phyloP scores from a whole-genome alignment of 2,329 filamentous ascomycete species.

The Aspergillus neoniger region DNA sequence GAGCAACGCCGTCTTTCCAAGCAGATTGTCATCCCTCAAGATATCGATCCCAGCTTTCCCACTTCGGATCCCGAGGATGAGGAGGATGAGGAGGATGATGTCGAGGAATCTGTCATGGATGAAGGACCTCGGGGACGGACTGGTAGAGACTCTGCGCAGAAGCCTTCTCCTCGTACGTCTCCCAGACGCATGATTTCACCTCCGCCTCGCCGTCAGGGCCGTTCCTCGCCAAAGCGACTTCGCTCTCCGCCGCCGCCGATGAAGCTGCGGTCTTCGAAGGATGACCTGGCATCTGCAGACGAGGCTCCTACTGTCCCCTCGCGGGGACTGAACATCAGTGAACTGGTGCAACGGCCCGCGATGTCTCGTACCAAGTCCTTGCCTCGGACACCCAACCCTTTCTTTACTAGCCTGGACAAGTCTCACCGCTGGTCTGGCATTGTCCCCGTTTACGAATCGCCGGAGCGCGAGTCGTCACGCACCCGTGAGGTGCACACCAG shows the following conservation, averaged over 20 bases:
- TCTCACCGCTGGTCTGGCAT: slow-evolving; percentile 35
- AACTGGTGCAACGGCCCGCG: slow-evolving; percentile 63
- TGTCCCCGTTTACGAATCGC: slow-evolving; percentile 38
- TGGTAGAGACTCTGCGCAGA: slow-evolving; percentile 50
- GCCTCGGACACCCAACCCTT: slow-evolving; percentile 74
- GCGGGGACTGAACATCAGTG: slow-evolving; percentile 54
- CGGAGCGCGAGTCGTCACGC: slow-evolving; percentile 37
- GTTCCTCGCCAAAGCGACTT: slow-evolving; percentile 64
- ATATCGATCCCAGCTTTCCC: slow-evolving; percentile 96
- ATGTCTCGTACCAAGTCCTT: slow-evolving; percentile 82
- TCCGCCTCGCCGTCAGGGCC: slow-evolving; percentile 52
- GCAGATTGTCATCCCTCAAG: slow-evolving; percentile 83
- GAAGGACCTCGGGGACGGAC: slow-evolving; percentile 49
- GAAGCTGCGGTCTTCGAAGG: slow-evolving; percentile 50
- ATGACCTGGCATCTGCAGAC: slow-evolving; percentile 43
- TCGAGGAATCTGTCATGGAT: slow-evolving; percentile 55
- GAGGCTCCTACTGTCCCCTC: slow-evolving; percentile 47
- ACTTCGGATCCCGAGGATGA: slow-evolving; percentile 89
- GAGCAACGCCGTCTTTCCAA: slow-evolving; percentile 80
- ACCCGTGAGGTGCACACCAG: slow-evolving; percentile 67
- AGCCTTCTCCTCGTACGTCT: slow-evolving; percentile 58
- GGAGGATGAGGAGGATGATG: slow-evolving; percentile 63
- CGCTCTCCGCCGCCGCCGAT: slow-evolving; percentile 70
- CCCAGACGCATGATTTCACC: slow-evolving; percentile 63
- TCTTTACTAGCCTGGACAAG: slow-evolving; percentile 50